These are phyloP conservation scores for Kazachstania bromeliacearum DNA, from an alignment of 805 yeast species.

Conservation along the genomic window DNA sequence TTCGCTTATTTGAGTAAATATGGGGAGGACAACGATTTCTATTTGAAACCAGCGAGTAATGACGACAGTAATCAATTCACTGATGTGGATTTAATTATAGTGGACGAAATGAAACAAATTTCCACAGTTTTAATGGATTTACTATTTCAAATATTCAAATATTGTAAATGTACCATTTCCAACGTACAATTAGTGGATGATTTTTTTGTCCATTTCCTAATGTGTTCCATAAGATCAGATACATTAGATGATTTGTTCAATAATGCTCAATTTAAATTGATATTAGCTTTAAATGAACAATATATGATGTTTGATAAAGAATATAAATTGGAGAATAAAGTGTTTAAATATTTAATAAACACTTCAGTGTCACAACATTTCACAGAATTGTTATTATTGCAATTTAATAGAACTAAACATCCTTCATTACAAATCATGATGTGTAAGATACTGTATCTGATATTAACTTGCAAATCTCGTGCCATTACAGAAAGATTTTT, in stretches of 20 bases:
- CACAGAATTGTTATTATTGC: constrained; percentile 59
- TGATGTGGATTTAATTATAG: constrained; percentile 27
- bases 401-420: constrained; percentile 68
- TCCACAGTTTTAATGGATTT: constrained; percentile 42
- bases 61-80: constrained; percentile 6
- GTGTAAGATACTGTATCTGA: constrained; percentile 64
- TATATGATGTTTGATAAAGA: constrained; percentile 53
- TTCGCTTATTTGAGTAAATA: constrained; percentile 28
- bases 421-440: constrained; percentile 65
- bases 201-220: constrained; percentile 40
- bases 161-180: constrained; percentile 34
- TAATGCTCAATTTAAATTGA: constrained; percentile 57
- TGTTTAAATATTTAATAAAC: constrained; percentile 44
- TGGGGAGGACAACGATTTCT: constrained; percentile 16
- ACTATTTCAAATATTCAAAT: constrained; percentile 46
- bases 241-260: constrained; percentile 48
- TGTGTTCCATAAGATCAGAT: constrained; percentile 36
- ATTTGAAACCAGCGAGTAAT: neutral
- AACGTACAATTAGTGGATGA: constrained; percentile 37
- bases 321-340: constrained; percentile 35
- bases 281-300: constrained; percentile 78
- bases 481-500: constrained; percentile 51
- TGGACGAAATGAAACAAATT: constrained; percentile 31
- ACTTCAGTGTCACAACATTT: constrained; percentile 42
- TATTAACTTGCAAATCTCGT: constrained; percentile 49